Evolutionary conservation across 2,329 filamentous ascomycete genomes (phyloP), one percentile per base, ranked within the genome.

Genomic region (Cercospora zeina): DNA sequence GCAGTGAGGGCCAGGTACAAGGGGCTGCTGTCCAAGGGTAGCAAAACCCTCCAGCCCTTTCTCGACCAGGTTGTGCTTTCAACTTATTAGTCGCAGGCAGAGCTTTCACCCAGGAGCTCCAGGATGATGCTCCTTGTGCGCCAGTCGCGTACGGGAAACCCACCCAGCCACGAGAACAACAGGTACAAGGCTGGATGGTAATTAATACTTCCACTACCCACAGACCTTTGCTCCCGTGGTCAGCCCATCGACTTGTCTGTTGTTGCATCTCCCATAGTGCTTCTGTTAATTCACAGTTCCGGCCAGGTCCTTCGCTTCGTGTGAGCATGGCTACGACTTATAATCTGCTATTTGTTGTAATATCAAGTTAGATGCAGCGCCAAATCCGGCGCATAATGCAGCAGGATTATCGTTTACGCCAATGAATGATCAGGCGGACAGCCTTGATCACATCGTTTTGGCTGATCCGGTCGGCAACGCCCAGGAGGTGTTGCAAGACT

Each of bases 401-500:
- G 56, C 56, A 50, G 56, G 45, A 13, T 34, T 51, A 1, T 36
- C 33, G 19, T 51, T 51, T 11, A 58, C 42, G 10, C 45, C 56
- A 7, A 9, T n/a, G 3, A 16, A 51, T 11, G 45, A 30, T 6
- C 30, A 24, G 10, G 30, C 10, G 45, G 56, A 50, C 10, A 47
- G 30, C 8, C 31, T 58, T 10, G 45, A 27, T 7, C 30, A 58
- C 24, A 13, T 27, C 16, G 14, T 34, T 21, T 7, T 34, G 7
- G 56, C 31, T 19, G 45, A 50, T 39, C 45, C 33, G 6, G 30
- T 39, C 10, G 45, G 36, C 16, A 34, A 58, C 39, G 53, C 51
- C 33, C 49, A 61, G 16, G 34, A 7, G 30, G 13, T 59, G 31
- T 27, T 63, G 42, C 50, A 60, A 21, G 53, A 56, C 13, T n/a